Conservation (phyloP, 768 basidiomycete species). For the Thelephora aurantiotincta region DNA sequence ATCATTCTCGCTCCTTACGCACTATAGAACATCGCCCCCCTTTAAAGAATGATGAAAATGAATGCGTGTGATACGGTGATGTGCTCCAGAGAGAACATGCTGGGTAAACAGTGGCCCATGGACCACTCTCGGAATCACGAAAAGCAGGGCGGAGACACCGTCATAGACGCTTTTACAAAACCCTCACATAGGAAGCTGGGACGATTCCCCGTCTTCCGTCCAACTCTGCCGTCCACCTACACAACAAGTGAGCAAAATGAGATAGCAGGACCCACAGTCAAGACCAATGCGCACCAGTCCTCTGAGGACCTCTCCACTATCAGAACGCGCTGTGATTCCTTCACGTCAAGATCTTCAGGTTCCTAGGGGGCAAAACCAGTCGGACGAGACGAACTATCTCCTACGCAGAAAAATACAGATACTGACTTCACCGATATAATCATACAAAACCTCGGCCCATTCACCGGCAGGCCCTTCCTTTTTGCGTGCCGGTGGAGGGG, state of each 20-base stretch:
- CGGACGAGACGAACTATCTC: neutral
- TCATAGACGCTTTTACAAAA: constrained; percentile 5
- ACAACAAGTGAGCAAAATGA: neutral
- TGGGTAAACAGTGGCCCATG: too few species aligned
- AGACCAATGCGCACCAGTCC: constrained; percentile 44
- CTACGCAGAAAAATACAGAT: neutral
- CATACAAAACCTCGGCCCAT: constrained; percentile 71
- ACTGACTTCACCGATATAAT: constrained; percentile 50
- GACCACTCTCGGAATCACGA: too few species aligned
- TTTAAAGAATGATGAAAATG: too few species aligned
- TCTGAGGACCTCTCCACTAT: constrained; percentile 55
- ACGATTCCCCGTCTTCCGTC: constrained; percentile 15
- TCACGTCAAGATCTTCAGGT: constrained; percentile 47
- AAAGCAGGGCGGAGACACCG: too few species aligned
- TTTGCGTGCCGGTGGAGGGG: constrained; percentile 17
- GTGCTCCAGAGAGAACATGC: too few species aligned
- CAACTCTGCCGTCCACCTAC: constrained; percentile 18
- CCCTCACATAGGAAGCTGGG: constrained; percentile 17
- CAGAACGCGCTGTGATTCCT: constrained; percentile 41
- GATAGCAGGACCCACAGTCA: neutral
- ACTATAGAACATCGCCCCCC: too few species aligned
- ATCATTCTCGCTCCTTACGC: too few species aligned
- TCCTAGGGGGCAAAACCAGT: constrained; percentile 30
- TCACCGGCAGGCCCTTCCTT: constrained; percentile 36
- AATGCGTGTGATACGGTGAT: too few species aligned